These are phyloP conservation scores for Forsythia suspensa DNA, from an alignment of 257 asterid species.

Conservation along the genomic window DNA sequence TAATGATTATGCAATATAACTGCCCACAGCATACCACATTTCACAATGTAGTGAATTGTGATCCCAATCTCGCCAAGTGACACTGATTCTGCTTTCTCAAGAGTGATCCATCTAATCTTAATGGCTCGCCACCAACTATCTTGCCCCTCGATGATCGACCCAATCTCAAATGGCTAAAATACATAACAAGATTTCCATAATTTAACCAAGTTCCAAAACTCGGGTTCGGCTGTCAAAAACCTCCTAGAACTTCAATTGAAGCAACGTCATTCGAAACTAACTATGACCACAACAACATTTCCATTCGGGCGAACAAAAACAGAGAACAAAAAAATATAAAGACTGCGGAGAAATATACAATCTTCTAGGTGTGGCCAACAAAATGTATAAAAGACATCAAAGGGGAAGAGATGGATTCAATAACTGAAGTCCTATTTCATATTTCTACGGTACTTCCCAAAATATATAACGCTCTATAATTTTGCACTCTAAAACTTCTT, in stretches of 20 bases:
- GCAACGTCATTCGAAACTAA: not conserved
- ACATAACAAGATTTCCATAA: no score
- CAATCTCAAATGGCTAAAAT: not conserved
- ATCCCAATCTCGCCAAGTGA: no score
- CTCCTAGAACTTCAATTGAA: no score
- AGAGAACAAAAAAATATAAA: not conserved
- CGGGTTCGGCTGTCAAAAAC: no score
- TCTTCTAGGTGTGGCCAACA: not conserved
- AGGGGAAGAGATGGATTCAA: not conserved
- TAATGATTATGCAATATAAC: no score
- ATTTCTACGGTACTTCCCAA: not conserved
- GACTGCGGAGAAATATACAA: not conserved
- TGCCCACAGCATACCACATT: no score
- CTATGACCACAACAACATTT: not conserved
- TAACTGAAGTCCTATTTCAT: not conserved
- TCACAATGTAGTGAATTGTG: no score
- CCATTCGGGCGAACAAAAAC: not conserved
- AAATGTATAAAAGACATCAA: not conserved
- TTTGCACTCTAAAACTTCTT: not conserved
- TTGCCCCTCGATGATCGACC: not conserved
- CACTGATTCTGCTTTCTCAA: conserved; percentile 7
- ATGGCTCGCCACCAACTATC: not conserved
- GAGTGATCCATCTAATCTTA: conserved; percentile 6
- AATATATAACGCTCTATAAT: not conserved
- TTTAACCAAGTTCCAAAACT: no score